Evolutionary conservation across 2,329 filamentous ascomycete genomes (phyloP), one percentile per base, ranked within the genome.

Genomic region (Colletotrichum ledebouriae): DNA sequence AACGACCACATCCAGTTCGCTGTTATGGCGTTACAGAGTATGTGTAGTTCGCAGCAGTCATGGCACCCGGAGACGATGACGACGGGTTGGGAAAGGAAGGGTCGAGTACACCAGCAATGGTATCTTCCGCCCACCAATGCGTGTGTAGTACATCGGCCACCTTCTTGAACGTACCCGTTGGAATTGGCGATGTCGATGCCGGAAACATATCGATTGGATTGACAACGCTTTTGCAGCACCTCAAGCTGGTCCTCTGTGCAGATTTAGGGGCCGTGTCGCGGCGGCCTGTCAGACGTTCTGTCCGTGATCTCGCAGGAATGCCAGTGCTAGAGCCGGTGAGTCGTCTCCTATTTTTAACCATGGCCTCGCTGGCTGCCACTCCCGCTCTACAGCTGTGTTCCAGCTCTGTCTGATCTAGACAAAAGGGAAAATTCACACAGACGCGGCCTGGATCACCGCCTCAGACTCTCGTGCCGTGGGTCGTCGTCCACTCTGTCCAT

Each of bases 1-100:
- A 59, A 68, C 60, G 60, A 68, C 59, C 65, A 64, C 60, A 64
- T 65, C 65, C 47, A 59, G 60, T 68, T 68, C 53, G 53, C 39
- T 64, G 33, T 60, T 59, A 65, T 53, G 53, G 53, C 42, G 65
- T 64, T 68, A 68, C 65, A 68, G 65, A 59, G 53, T 59, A 33
- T 63, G 59, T 52, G 55, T 65, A 55, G 60, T 55, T 63, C 65
- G 60, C 56, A 64, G 53, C 60, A 68, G 56, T 64, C 34, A 46
- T 41, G 53, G 46, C 53, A 68, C 53, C 53, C n/a, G 46, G 44
- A 39, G 13, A 42, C 37, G 22, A 68, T 59, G 65, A 55, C 65
- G 53, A n/a, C 22, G 53, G 44, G 33, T 6, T 7, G 33, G 11
- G 42, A 53, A 25, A 39, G 47, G 20, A 55, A 41, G 52, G 52